These are phyloP conservation scores for Tripterygium wilfordii DNA, from an alignment of 177 flowering plant genomes.

Conservation along the genomic window DNA sequence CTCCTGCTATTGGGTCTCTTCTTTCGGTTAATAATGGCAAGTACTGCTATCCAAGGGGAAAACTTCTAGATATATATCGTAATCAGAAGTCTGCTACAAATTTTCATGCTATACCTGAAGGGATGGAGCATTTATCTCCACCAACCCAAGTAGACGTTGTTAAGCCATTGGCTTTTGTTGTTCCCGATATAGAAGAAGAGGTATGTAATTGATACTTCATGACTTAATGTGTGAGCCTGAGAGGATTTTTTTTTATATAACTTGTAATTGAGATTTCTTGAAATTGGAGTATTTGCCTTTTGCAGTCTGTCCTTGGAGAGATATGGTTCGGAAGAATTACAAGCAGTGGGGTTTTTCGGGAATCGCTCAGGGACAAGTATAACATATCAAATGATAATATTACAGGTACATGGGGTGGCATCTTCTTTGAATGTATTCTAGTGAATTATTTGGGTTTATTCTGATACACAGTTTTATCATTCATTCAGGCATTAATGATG, in stretches of 20 bases:
- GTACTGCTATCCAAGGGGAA: slow-evolving; percentile 84
- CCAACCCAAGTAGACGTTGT: slow-evolving; percentile 34
- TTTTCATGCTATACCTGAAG: slow-evolving; percentile 37
- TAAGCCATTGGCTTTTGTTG: slow-evolving; percentile 82
- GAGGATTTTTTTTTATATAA: no score
- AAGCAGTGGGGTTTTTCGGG: slow-evolving; percentile 47
- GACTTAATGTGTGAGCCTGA: background rate
- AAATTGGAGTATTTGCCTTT: no score
- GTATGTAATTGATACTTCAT: slow-evolving; percentile 42
- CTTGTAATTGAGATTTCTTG: no score
- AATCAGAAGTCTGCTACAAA: slow-evolving; percentile 38
- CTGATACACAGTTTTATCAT: no score
- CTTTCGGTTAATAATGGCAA: slow-evolving; percentile 28
- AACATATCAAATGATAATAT: slow-evolving; percentile 32
- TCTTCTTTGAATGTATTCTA: background rate
- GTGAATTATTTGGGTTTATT: background rate
- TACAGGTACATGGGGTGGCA: slow-evolving; percentile 32
- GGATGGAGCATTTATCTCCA: slow-evolving; percentile 45
- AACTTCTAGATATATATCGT: slow-evolving; percentile 91
- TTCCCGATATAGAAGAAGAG: slow-evolving; percentile 81
- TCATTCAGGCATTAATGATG: no score
- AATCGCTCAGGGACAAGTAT: slow-evolving; percentile 38
- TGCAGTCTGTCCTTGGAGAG: slow-evolving; percentile 58
- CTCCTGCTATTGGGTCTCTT: slow-evolving; percentile 45
- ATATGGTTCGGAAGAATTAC: slow-evolving; percentile 71